Conservation (phyloP, 495 filamentous ascomycete species). For the Penicillium odoratum region DNA sequence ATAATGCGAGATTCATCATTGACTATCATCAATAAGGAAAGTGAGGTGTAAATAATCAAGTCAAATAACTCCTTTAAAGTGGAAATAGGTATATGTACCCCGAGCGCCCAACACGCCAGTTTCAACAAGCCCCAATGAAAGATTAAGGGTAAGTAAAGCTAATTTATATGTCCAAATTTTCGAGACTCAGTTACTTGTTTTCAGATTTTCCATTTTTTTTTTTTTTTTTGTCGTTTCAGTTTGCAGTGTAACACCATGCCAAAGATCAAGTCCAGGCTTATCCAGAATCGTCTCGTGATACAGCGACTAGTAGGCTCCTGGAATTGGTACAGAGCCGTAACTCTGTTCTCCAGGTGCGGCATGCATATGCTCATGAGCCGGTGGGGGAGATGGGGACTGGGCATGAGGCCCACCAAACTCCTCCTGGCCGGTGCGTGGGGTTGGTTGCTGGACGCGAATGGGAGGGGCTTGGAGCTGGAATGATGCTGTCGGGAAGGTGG, state of each 20-base stretch:
- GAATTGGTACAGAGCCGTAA: slow-evolving; percentile 54
- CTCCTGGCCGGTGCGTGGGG: slow-evolving; percentile 62
- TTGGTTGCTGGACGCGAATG: slow-evolving; percentile 70
- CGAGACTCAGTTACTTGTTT: slow-evolving; percentile 1
- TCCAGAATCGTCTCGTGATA: background rate
- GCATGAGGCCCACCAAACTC: slow-evolving; percentile 44
- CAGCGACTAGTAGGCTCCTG: slow-evolving; percentile 41
- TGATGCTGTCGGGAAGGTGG: slow-evolving; percentile 51
- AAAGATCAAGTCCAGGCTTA: background rate
- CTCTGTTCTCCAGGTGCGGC: slow-evolving; percentile 51
- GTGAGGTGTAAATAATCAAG: slow-evolving; percentile 10
- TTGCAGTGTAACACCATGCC: background rate
- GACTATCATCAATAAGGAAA: slow-evolving; percentile 7
- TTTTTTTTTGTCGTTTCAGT: background rate
- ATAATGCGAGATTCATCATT: slow-evolving; percentile 1
- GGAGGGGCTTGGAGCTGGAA: slow-evolving; percentile 88
- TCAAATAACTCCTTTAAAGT: slow-evolving; percentile 7
- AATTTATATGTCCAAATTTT: slow-evolving; percentile 5
- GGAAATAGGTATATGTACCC: slow-evolving; percentile 24
- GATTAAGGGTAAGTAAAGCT: slow-evolving; percentile 6
- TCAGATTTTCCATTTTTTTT: slow-evolving; percentile 18
- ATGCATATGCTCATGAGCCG: slow-evolving; percentile 35
- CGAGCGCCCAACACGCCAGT: slow-evolving; percentile 13
- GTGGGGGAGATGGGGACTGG: slow-evolving; percentile 25
- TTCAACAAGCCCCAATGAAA: slow-evolving; percentile 13